A percentile compares a stretch with the other conserved stretches of the same genome.
These are phyloP conservation scores for Symbiodinium natans DNA, from an alignment of 73 alveolate genomes.

Conservation along the genomic window DNA sequence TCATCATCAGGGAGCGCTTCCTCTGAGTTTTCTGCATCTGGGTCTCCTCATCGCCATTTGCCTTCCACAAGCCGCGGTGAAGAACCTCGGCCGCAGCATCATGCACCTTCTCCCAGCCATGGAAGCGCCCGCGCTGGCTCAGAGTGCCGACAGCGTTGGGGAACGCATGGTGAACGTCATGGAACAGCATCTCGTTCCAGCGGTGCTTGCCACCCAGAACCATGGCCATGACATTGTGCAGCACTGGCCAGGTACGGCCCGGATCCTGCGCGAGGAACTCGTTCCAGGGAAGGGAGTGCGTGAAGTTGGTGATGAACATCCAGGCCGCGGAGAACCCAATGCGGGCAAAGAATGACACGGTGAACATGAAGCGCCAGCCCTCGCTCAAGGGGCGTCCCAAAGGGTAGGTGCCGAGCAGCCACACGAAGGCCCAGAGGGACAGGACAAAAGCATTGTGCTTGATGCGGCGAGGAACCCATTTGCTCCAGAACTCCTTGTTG, in stretches of 20 bases:
- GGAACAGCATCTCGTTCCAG: constrained; percentile 88
- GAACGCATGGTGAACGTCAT: constrained; percentile 64
- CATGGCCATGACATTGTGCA: constrained; percentile 62
- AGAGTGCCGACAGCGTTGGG: constrained; percentile 44
- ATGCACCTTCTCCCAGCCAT: constrained; percentile 80
- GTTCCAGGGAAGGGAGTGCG: constrained; percentile 41
- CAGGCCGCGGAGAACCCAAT: constrained; percentile 71
- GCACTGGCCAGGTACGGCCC: constrained; percentile 79
- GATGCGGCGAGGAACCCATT: constrained; percentile 18
- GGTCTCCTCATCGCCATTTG: constrained; percentile 68
- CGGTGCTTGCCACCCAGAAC: constrained; percentile 82
- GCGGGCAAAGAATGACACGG: constrained; percentile 83
- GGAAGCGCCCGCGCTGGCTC: constrained; percentile 89
- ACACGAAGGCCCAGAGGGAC: neutral
- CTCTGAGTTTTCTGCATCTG: constrained; percentile 68
- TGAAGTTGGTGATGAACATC: constrained; percentile 92
- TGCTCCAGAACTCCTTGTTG: neutral
- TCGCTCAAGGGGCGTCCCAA: neutral
- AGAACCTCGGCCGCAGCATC: constrained; percentile 61
- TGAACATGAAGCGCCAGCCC: constrained; percentile 40
- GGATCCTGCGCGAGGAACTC: constrained; percentile 69
- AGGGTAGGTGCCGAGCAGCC: constrained; percentile 23
- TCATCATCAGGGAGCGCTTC: neutral
- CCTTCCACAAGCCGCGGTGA: constrained; percentile 84
- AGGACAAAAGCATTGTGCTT: neutral